Conservation (phyloP, 2,329 filamentous ascomycete species). For the Pseudogymnoascus sp. region DNA sequence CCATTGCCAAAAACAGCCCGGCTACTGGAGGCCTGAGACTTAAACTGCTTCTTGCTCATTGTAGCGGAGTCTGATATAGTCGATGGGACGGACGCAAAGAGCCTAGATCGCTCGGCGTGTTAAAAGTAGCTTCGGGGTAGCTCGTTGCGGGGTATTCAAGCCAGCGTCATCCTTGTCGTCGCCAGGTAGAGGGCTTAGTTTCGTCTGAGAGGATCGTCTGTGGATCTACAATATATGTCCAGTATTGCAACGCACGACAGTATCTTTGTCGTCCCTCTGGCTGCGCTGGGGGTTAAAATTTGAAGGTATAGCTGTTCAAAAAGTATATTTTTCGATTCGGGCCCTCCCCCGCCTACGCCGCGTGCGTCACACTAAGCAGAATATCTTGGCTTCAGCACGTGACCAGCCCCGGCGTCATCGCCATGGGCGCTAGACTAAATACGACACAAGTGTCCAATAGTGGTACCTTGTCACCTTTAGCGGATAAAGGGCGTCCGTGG, state of each 20-base stretch:
- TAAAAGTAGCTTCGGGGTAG: neutral
- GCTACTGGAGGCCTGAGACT: conserved; percentile 28
- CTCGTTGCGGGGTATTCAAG: conserved; percentile 8
- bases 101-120: neutral
- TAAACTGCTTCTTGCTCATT: conserved; percentile 27
- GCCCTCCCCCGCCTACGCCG: neutral
- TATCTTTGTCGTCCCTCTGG: neutral
- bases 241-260: neutral
- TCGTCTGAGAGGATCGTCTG: neutral
- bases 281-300: neutral
- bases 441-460: neutral
- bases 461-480: conserved; percentile 8
- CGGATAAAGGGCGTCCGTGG: neutral
- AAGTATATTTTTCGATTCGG: conserved; percentile 3
- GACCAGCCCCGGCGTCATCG: neutral
- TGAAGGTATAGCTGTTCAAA: neutral
- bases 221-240: neutral
- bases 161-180: neutral
- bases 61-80: conserved; percentile 7
- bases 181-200: neutral
- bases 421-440: neutral
- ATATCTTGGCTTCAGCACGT: neutral
- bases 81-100: neutral
- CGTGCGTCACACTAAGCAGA: neutral
- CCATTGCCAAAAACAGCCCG: conserved; percentile 19